Percentiles rank a stretch among this genome's conserved stretches.
These are phyloP conservation scores for Yamadazyma laniorum DNA, from an alignment of 805 yeast genomes.

Conservation along the genomic window DNA sequence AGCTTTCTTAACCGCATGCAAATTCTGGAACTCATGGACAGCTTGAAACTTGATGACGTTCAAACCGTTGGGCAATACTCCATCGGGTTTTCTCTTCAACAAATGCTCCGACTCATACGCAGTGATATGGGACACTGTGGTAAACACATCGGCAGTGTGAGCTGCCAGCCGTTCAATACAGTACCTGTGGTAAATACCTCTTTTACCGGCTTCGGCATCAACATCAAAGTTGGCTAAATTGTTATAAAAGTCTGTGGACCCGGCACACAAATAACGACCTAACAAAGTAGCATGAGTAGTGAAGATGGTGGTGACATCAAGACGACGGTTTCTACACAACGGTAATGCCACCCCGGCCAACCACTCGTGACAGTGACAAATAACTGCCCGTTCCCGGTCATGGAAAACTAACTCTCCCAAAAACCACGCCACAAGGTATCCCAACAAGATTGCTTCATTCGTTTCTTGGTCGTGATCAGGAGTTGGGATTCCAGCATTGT, in stretches of 20 bases:
- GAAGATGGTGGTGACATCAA: slow-evolving; percentile 92
- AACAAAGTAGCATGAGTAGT: slow-evolving; percentile 96
- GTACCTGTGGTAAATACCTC: slow-evolving; percentile 96
- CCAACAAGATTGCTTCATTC: slow-evolving; percentile 88
- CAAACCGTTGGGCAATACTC: slow-evolving; percentile 94
- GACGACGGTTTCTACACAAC: slow-evolving; percentile 82
- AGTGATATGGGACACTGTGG: slow-evolving; percentile 97
- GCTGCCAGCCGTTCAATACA: slow-evolving; percentile 97
- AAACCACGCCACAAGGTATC: slow-evolving; percentile 95
- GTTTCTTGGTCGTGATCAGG: slow-evolving; percentile 88
- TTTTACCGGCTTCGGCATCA: slow-evolving; percentile 95
- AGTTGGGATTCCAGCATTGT: slow-evolving; percentile 85
- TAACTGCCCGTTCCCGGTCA: slow-evolving; percentile 83
- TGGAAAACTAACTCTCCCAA: slow-evolving; percentile 87
- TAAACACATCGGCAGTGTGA: slow-evolving; percentile 93
- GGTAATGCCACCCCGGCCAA: slow-evolving; percentile 96
- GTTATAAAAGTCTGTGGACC: slow-evolving; percentile 93
- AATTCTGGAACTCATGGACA: slow-evolving; percentile 95
- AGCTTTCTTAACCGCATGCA: slow-evolving; percentile 88
- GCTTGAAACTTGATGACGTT: slow-evolving; percentile 96
- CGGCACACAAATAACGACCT: slow-evolving; percentile 95
- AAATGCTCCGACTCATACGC: slow-evolving; percentile 93
- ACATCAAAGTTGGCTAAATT: slow-evolving; percentile 87
- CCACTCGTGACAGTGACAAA: slow-evolving; percentile 98
- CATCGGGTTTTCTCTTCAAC: slow-evolving; percentile 94